Evolutionary conservation across 768 basidiomycete genomes (phyloP).

Genomic region (Dacryopinax primogenitus): DNA sequence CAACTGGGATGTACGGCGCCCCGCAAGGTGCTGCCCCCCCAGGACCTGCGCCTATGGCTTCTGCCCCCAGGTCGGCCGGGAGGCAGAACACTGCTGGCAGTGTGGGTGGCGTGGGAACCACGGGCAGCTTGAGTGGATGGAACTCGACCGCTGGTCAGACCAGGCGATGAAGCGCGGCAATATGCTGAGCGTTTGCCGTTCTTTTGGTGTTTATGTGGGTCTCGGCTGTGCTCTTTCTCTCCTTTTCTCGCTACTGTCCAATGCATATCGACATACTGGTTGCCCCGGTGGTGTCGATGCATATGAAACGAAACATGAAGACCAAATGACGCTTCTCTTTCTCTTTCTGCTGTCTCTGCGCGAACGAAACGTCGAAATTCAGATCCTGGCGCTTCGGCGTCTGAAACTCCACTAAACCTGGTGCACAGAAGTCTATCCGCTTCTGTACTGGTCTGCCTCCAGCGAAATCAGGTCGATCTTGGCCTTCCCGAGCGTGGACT

Average conservation of each 20-base stretch:
- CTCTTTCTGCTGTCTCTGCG: not conserved
- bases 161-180: not conserved
- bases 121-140: not conserved
- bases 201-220: too few relatives aligned
- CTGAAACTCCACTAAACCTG: not conserved
- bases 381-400: not conserved
- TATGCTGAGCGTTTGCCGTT: not conserved
- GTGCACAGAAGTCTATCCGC: not conserved
- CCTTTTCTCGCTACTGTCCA: not conserved
- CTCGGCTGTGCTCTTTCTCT: not conserved
- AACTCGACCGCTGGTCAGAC: not conserved
- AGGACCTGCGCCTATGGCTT: not conserved
- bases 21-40: not conserved
- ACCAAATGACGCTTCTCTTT: conserved; percentile 1
- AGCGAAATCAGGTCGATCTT: not conserved
- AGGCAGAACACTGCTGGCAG: not conserved
- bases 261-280: not conserved
- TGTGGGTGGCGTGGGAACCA: not conserved
- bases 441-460: not conserved
- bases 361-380: not conserved
- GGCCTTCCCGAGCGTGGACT: not conserved
- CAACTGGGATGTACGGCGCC: not conserved
- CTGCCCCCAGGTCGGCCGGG: not conserved
- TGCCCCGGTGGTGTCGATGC: not conserved
- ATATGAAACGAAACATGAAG: conserved; percentile 8